These are phyloP conservation scores for Lachancea kluyveri DNA, from an alignment of 805 yeast species.

Conservation along the genomic window DNA sequence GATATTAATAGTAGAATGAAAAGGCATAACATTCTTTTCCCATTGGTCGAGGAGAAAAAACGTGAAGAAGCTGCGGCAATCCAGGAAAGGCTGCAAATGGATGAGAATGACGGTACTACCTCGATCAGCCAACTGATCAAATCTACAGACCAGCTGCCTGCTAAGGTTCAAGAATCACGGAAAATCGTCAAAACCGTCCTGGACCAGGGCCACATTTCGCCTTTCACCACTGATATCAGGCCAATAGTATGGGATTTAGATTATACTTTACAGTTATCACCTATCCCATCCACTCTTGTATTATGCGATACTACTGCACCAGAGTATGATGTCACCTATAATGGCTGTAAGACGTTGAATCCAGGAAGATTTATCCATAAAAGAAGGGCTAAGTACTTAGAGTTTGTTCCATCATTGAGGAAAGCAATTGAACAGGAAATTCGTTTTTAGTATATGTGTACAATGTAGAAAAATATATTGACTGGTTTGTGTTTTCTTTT, in stretches of 20 bases:
- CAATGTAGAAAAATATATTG: not conserved
- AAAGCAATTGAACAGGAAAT: constrained; percentile 43
- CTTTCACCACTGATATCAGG: constrained; percentile 55
- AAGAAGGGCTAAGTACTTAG: constrained; percentile 58
- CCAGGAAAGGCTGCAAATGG: constrained; percentile 7
- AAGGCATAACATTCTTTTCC: constrained; percentile 58
- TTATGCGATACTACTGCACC: constrained; percentile 71
- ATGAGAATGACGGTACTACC: constrained; percentile 19
- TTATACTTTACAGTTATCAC: constrained; percentile 61
- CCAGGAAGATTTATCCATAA: constrained; percentile 51
- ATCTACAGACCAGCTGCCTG: constrained; percentile 33
- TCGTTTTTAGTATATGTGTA: constrained; percentile 26
- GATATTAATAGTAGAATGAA: constrained; percentile 65
- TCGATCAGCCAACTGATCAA: constrained; percentile 25
- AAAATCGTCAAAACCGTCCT: constrained; percentile 72
- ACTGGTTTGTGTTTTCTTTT: too few species aligned
- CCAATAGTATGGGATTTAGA: constrained; percentile 70
- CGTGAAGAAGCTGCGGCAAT: constrained; percentile 20
- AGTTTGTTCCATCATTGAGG: constrained; percentile 59
- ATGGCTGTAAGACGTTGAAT: constrained; percentile 76
- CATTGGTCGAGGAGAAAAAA: constrained; percentile 32
- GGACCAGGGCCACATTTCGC: constrained; percentile 85
- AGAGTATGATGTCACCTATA: constrained; percentile 66
- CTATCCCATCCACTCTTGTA: constrained; percentile 63
- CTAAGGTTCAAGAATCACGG: constrained; percentile 53